A percentile compares a stretch with the other conserved stretches of the same genome.
Conservation (phyloP, 352 stramenopile genomes). For the Pelagophyceae sp. region DNA sequence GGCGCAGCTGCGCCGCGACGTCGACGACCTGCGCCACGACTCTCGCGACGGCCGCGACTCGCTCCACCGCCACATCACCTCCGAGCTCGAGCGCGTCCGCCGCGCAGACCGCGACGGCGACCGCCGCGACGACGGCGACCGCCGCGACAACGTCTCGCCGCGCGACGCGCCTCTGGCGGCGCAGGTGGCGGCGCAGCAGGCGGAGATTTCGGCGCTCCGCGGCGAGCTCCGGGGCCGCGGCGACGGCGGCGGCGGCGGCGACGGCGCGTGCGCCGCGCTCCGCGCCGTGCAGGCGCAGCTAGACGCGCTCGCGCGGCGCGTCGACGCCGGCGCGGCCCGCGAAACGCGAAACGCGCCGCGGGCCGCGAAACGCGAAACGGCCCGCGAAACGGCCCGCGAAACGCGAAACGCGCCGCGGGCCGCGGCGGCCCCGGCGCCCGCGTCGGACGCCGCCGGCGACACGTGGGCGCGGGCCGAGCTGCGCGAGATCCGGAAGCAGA, state of each 20-base stretch:
- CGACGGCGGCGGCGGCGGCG: background rate
- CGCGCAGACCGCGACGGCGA: too few relatives aligned
- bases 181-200: background rate
- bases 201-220: background rate
- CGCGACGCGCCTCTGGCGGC: background rate
- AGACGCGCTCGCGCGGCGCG: background rate
- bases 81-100: too few relatives aligned
- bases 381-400: background rate
- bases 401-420: background rate
- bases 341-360: too few relatives aligned
- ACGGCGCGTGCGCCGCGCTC: background rate
- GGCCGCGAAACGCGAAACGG: too few relatives aligned
- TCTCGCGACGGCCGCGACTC: background rate
- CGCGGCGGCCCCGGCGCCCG: too few relatives aligned
- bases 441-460: too few relatives aligned
- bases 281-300: background rate
- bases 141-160: too few relatives aligned
- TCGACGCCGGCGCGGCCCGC: background rate
- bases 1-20: background rate
- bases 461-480: background rate
- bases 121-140: too few relatives aligned
- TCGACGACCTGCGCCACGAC: background rate
- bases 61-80: too few relatives aligned
- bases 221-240: background rate
- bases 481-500: background rate